Evolutionary conservation across 1,139 yeast genomes (phyloP).

Genomic region (Suhomyces bribrorum): DNA sequence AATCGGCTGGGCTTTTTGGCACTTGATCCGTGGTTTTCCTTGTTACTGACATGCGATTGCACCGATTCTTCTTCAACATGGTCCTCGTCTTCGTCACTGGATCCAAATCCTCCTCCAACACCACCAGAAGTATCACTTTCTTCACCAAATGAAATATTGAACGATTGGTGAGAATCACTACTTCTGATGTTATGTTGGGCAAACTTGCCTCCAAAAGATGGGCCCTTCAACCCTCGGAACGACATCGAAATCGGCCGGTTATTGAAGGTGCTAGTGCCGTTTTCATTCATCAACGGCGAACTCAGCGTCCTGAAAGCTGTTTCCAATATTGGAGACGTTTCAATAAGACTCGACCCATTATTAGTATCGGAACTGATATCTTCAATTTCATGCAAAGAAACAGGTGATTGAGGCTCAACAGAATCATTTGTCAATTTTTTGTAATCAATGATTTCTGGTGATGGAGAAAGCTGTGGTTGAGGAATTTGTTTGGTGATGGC

Average conservation of each 20-base stretch:
- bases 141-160: conserved; percentile 41
- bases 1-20: background rate
- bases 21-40: conserved; percentile 7
- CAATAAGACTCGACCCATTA: conserved; percentile 10
- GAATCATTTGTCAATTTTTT: background rate
- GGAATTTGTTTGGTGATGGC: conserved; percentile 7
- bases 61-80: conserved; percentile 9
- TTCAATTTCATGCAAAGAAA: conserved; percentile 6
- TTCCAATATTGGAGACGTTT: conserved; percentile 27
- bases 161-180: conserved; percentile 47
- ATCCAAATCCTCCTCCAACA: conserved; percentile 18
- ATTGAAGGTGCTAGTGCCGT: conserved; percentile 18
- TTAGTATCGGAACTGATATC: conserved; percentile 1
- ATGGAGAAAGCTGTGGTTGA: conserved; percentile 3
- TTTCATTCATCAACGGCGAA: conserved; percentile 11
- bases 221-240: conserved; percentile 62
- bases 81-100: conserved; percentile 23
- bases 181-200: conserved; percentile 31
- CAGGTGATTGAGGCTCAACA: conserved; percentile 16
- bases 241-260: conserved; percentile 67
- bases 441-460: conserved; percentile 6
- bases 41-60: conserved; percentile 10
- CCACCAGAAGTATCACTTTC: conserved; percentile 16
- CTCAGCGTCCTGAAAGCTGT: conserved; percentile 19
- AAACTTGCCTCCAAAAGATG: conserved; percentile 48